phyloP scores from a whole-genome alignment of 805 yeast species.

The Wickerhamiella domercqiae region DNA sequence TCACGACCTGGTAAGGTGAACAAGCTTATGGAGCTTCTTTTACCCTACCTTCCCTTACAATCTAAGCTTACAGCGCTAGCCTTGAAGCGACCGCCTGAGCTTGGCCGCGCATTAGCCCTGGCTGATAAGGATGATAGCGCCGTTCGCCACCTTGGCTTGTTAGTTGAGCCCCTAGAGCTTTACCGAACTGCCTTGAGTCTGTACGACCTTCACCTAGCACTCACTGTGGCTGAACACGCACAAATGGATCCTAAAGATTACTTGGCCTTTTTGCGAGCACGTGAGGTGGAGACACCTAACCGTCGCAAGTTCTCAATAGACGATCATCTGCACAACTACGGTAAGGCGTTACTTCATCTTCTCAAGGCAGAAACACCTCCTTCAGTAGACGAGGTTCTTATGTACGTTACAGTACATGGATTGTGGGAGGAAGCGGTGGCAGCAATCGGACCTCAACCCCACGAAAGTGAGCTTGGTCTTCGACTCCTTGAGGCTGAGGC shows the following conservation, averaged over 20 bases:
- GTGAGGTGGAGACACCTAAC: constrained; percentile 50
- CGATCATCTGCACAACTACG: constrained; percentile 50
- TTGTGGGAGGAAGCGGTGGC: constrained; percentile 56
- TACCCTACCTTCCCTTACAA: constrained; percentile 23
- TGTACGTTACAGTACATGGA: constrained; percentile 52
- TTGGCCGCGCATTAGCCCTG: constrained; percentile 53
- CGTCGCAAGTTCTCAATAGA: constrained; percentile 69
- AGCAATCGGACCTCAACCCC: constrained; percentile 29
- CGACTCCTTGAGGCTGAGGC: constrained; percentile 50
- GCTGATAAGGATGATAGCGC: constrained; percentile 37
- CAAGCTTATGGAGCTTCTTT: constrained; percentile 55
- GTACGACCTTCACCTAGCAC: constrained; percentile 67
- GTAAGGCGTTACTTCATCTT: constrained; percentile 55
- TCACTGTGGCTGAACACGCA: constrained; percentile 84
- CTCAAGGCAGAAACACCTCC: constrained; percentile 25
- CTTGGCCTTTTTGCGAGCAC: constrained; percentile 71
- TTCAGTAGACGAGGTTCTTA: constrained; percentile 36
- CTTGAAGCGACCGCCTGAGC: constrained; percentile 76
- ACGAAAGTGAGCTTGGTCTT: constrained; percentile 20
- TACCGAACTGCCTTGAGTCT: constrained; percentile 68
- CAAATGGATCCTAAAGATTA: constrained; percentile 98
- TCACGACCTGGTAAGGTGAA: constrained; percentile 41
- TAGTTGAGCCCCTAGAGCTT: constrained; percentile 73
- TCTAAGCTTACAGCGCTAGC: constrained; percentile 78
- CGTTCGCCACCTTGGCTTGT: constrained; percentile 73